Conservation (phyloP, 2,329 filamentous ascomycete species). For the Rhinocladiella mackenziei region DNA sequence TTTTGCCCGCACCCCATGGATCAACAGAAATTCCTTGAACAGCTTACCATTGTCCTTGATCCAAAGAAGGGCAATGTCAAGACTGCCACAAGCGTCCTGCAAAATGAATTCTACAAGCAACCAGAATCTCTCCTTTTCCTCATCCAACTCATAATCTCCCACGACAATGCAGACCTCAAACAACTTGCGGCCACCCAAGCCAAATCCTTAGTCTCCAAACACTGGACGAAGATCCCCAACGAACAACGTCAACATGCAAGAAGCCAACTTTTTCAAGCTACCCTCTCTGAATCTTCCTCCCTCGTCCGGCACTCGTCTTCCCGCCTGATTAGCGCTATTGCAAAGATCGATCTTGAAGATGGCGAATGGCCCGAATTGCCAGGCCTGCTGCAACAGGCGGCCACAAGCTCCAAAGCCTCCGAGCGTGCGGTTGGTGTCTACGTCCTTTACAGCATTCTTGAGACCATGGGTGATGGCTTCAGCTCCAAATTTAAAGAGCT, state of each 20-base stretch:
- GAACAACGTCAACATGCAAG: slow-evolving; percentile 77
- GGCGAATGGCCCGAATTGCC: slow-evolving; percentile 82
- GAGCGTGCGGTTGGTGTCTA: slow-evolving; percentile 90
- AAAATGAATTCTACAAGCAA: slow-evolving; percentile 88
- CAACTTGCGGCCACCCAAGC: slow-evolving; percentile 92
- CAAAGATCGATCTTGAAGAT: slow-evolving; percentile 79
- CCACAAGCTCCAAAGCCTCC: slow-evolving; percentile 66
- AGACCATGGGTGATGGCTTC: slow-evolving; percentile 81
- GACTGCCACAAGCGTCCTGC: slow-evolving; percentile 80
- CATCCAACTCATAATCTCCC: slow-evolving; percentile 80
- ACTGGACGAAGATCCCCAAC: slow-evolving; percentile 71
- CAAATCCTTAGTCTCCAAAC: slow-evolving; percentile 73
- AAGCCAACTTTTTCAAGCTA: slow-evolving; percentile 76
- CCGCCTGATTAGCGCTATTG: slow-evolving; percentile 81
- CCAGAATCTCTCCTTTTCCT: slow-evolving; percentile 80
- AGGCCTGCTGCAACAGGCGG: slow-evolving; percentile 71
- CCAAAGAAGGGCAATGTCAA: slow-evolving; percentile 84
- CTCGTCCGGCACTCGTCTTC: slow-evolving; percentile 81
- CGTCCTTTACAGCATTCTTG: slow-evolving; percentile 86
- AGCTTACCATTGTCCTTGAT: slow-evolving; percentile 78
- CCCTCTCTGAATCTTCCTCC: slow-evolving; percentile 71
- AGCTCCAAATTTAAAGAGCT: slow-evolving; percentile 74
- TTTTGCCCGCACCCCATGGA: slow-evolving; percentile 58
- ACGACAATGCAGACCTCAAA: slow-evolving; percentile 66
- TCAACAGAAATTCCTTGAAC: slow-evolving; percentile 75